A percentile compares a stretch with the other conserved stretches of the same genome.
Evolutionary conservation across 2,329 filamentous ascomycete genomes (phyloP).

Genomic region (Nemania sp.): DNA sequence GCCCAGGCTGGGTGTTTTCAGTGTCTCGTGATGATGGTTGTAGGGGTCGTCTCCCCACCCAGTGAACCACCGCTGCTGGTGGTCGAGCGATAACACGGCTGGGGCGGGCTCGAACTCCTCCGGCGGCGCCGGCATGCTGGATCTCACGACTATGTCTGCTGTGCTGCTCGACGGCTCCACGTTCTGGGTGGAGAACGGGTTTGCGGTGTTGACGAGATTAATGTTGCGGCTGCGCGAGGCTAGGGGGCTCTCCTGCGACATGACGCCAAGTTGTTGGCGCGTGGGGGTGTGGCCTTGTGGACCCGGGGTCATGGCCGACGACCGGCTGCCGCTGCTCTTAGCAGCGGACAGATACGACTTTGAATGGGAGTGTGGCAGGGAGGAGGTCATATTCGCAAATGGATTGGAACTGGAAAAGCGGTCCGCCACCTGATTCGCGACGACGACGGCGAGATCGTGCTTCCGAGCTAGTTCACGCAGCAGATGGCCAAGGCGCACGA

Average conservation of each 20-base stretch:
- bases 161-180: conserved; percentile 48
- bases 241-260: conserved; percentile 55
- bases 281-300: background rate
- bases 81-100: conserved; percentile 72
- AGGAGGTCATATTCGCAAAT: background rate
- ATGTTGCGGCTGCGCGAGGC: conserved; percentile 49
- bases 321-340: conserved; percentile 21
- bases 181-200: conserved; percentile 33
- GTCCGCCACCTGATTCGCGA: conserved; percentile 95
- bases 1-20: conserved; percentile 86
- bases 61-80: conserved; percentile 94
- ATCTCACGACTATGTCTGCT: conserved; percentile 42
- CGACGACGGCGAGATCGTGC: conserved; percentile 80
- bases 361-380: background rate
- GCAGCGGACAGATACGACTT: conserved; percentile 25
- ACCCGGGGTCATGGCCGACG: background rate
- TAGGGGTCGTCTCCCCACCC: conserved; percentile 80
- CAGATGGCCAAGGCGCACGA: conserved; percentile 75
- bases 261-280: conserved; percentile 21
- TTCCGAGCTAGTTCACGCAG: conserved; percentile 76
- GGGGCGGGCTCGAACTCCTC: conserved; percentile 42
- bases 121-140: conserved; percentile 43
- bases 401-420: conserved; percentile 59
- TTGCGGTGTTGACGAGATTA: background rate
- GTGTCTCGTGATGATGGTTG: conserved; percentile 43